phyloP scores from a whole-genome alignment of 371 early-diverging fungal species.

The Rhizopus sp. region DNA sequence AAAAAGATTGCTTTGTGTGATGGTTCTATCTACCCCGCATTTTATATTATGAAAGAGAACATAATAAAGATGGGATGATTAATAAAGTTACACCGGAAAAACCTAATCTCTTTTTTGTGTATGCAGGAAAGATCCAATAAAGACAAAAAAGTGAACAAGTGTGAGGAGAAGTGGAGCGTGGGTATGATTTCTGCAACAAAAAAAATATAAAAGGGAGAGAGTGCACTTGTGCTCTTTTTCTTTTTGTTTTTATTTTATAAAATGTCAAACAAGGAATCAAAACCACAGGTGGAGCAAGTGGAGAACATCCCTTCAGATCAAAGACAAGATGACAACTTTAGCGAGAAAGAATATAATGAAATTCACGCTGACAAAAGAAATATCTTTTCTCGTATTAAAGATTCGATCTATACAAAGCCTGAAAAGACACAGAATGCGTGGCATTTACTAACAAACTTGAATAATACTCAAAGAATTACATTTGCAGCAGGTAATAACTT shows the following conservation, averaged over 20 bases:
- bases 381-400: conserved; percentile 21
- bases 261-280: conserved; percentile 1
- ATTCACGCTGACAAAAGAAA: conserved; percentile 8
- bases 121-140: neutral
- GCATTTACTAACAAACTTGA: conserved; percentile 38
- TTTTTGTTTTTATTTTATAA: conserved; percentile 1
- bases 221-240: neutral
- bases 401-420: conserved; percentile 36
- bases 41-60: neutral
- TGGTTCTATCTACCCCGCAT: neutral
- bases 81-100: neutral
- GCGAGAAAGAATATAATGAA: neutral
- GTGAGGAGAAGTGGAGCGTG: conserved; percentile 1
- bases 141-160: neutral
- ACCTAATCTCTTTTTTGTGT: neutral
- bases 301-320: neutral
- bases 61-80: no score
- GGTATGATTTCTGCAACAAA: neutral
- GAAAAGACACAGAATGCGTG: conserved; percentile 36
- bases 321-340: neutral
- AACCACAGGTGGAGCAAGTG: neutral
- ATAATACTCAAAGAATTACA: conserved; percentile 39
- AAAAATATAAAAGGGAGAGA: neutral
- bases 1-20: neutral
- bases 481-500: conserved; percentile 42